Conservation (phyloP, 148 eudicot species). For the Rheum nobile region DNA sequence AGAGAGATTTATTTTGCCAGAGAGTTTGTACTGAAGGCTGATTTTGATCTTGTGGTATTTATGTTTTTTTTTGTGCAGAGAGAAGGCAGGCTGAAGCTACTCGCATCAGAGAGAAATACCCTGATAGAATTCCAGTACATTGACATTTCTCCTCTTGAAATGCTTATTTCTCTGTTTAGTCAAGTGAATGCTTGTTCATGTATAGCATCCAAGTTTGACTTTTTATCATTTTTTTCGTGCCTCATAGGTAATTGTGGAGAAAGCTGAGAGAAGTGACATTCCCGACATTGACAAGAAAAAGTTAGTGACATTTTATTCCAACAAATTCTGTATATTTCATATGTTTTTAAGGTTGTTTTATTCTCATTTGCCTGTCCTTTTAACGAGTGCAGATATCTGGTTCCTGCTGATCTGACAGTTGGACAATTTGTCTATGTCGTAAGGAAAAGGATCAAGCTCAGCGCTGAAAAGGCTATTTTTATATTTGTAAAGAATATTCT, state of each 20-base stretch:
- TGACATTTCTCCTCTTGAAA: not conserved
- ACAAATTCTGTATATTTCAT: not conserved
- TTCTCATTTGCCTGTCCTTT: not conserved
- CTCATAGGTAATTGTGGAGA: slow-evolving; percentile 79
- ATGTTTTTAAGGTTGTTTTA: not conserved
- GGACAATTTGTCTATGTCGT: slow-evolving; percentile 96
- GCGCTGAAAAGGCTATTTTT: slow-evolving; percentile 93
- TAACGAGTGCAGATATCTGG: slow-evolving; percentile 47
- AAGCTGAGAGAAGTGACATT: slow-evolving; percentile 88
- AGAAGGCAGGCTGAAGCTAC: slow-evolving; percentile 96
- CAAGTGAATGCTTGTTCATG: not conserved
- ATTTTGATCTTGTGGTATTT: not conserved
- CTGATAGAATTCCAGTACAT: slow-evolving; percentile 87
- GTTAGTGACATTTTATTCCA: slow-evolving; percentile 25
- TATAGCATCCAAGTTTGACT: not conserved
- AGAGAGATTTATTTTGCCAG: not conserved
- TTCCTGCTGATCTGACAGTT: slow-evolving; percentile 91
- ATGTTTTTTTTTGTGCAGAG: slow-evolving; percentile 25
- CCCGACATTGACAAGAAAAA: slow-evolving; percentile 96
- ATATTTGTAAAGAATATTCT: slow-evolving; percentile 79
- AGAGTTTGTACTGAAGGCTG: not conserved
- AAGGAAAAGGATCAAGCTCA: slow-evolving; percentile 87
- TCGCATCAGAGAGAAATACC: slow-evolving; percentile 94
- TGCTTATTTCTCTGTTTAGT: not conserved
- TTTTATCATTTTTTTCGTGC: not conserved